Base-by-base conservation (phyloP, 345 rosid genomes). In the Gossypium herbaceum region DNA sequence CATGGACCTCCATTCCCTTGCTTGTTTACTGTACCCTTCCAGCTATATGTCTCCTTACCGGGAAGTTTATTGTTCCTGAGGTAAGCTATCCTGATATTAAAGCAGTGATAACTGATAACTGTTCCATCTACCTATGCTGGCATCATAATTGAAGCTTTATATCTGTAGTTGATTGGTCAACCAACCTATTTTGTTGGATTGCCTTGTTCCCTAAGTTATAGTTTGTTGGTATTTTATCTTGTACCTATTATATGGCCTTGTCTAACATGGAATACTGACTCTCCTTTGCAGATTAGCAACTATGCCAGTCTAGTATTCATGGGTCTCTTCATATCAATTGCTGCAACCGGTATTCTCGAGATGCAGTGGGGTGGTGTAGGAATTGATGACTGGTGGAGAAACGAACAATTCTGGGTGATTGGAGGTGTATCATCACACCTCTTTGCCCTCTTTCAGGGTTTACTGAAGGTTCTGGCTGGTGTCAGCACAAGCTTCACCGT, bases 301-400 rank as follows among this genome's bases (percentile, higher is more conserved):
- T 90, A 90, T 54, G 98, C 98, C 2, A 87, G 98, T 78, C 72
- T 94, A 8, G 78, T 94, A 66, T 94, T 94, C 82, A 94, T 94
- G 80, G 88, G 86, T 3, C 93, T 94, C 82, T 94, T 94, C 85
- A 85, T 92, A 58, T 92, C 98, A 12, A 94, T 94, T 69, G 98
- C 98, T 55, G 94, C 92, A 39, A 94, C 98, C 0, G 91, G 98
- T 76, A 82, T 94, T 54, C 93, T 94, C 2, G 98, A 94, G 86
- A 94, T 94, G 97, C 98, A 94, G 75, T 94, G 98, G 98, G 98
- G 98, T 4, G 94, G 94, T 29, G 98, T 94, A 12, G 94, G 94
- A 10, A 88, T 94, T 19, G 98, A 94, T 72, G 98, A 94, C 79
- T 88, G 95, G 97, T 94, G 98, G 98, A 91, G 98, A 84, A 94